Percentiles rank a stretch among this genome's conserved stretches.
These are phyloP conservation scores for Aureobasidium mangrovei DNA, from an alignment of 2,329 filamentous ascomycete genomes.

Conservation along the genomic window DNA sequence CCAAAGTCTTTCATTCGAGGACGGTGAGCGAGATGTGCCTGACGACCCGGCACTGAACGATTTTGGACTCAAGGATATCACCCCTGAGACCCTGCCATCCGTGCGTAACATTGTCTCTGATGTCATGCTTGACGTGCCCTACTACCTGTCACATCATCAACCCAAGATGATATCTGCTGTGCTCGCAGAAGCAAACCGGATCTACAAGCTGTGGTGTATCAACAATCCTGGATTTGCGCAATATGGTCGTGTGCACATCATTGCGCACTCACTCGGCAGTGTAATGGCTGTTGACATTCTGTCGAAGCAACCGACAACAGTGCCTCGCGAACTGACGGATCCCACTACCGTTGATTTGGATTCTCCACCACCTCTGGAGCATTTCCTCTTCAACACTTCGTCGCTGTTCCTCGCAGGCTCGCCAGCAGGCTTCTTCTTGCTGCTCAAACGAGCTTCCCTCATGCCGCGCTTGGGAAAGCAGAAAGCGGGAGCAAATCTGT, in stretches of 20 bases:
- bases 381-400: conserved; percentile 85
- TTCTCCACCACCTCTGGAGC: conserved; percentile 29
- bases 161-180: conserved; percentile 88
- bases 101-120: conserved; percentile 90
- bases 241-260: conserved; percentile 76
- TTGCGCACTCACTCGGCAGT: conserved; percentile 88
- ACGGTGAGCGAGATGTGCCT: conserved; percentile 53
- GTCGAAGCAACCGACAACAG: conserved; percentile 71
- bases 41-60: conserved; percentile 52
- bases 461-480: conserved; percentile 65
- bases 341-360: conserved; percentile 22
- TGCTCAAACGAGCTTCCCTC: conserved; percentile 66
- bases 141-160: conserved; percentile 95
- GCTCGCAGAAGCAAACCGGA: conserved; percentile 81
- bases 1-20: conserved; percentile 77
- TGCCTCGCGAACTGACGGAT: conserved; percentile 40
- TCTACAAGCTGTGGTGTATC: conserved; percentile 89
- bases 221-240: conserved; percentile 80
- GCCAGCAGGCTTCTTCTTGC: conserved; percentile 83
- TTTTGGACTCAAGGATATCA: conserved; percentile 77
- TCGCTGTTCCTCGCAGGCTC: conserved; percentile 86
- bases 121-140: conserved; percentile 97
- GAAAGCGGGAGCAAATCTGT: conserved; percentile 62
- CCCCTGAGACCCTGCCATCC: conserved; percentile 78
- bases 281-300: conserved; percentile 91